Evolutionary conservation across 164 flowering plant species (phyloP).

Genomic region (Nymphaea colorata): DNA sequence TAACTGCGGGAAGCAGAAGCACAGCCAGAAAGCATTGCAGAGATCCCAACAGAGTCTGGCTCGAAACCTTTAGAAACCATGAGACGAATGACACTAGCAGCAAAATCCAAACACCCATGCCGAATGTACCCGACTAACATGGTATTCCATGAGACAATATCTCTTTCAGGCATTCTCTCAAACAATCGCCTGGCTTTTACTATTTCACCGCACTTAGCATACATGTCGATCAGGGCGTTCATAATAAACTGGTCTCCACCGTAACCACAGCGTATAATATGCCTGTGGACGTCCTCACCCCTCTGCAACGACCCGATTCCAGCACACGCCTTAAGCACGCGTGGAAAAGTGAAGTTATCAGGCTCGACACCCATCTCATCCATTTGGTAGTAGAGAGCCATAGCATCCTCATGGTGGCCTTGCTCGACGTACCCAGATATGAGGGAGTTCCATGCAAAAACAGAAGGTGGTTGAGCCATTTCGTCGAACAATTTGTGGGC

Average conservation of each 20-base stretch:
- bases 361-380: constrained; percentile 21
- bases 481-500: constrained; percentile 6
- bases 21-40: constrained; percentile 33
- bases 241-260: constrained; percentile 26
- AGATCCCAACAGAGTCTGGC: constrained; percentile 55
- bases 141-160: constrained; percentile 62
- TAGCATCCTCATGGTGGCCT: constrained; percentile 20
- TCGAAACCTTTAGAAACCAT: constrained; percentile 40
- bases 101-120: constrained; percentile 36
- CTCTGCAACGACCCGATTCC: constrained; percentile 18
- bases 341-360: constrained; percentile 44
- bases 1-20: constrained; percentile 5
- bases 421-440: constrained; percentile 26
- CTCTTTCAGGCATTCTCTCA: constrained; percentile 27
- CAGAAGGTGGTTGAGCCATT: constrained; percentile 1
- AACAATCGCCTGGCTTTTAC: constrained; percentile 33
- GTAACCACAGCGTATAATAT: constrained; percentile 22
- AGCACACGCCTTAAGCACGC: constrained; percentile 43
- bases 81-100: constrained; percentile 27
- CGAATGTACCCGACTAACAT: constrained; percentile 48
- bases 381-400: constrained; percentile 39
- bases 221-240: constrained; percentile 56
- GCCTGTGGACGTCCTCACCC: constrained; percentile 39
- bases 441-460: constrained; percentile 32
- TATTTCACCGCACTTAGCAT: constrained; percentile 38